phyloP scores from a whole-genome alignment of 2,329 filamentous ascomycete genomes.

The Alternaria ventricosa region DNA sequence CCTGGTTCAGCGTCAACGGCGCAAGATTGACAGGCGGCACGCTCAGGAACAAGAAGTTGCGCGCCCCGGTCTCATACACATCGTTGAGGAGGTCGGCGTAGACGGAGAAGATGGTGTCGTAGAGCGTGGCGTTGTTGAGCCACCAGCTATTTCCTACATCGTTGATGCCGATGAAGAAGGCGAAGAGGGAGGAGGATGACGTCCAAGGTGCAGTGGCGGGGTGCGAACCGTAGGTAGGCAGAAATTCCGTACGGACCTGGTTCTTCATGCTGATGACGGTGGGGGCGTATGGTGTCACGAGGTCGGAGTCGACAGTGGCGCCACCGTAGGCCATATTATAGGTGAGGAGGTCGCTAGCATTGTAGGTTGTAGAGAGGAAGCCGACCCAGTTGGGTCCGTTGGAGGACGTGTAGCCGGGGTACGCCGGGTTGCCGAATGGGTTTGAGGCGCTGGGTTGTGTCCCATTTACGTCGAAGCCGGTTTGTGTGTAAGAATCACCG shows the following conservation, averaged over 20 bases:
- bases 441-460: constrained; percentile 60
- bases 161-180: constrained; percentile 64
- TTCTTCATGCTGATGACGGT: constrained; percentile 60
- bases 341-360: constrained; percentile 54
- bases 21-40: constrained; percentile 59
- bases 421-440: constrained; percentile 67
- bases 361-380: constrained; percentile 48
- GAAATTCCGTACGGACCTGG: constrained; percentile 56
- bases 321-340: constrained; percentile 61
- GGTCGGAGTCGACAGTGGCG: constrained; percentile 50
- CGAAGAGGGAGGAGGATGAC: constrained; percentile 54
- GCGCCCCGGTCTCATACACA: constrained; percentile 54
- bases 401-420: constrained; percentile 51
- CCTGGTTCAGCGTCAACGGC: constrained; percentile 53
- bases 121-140: constrained; percentile 43
- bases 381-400: constrained; percentile 65
- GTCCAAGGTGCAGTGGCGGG: constrained; percentile 52
- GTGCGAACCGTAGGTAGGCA: constrained; percentile 50
- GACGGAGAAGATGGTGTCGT: constrained; percentile 46
- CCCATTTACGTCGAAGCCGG: constrained; percentile 62
- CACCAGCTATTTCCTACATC: constrained; percentile 61
- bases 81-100: constrained; percentile 48
- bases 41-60: constrained; percentile 59
- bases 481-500: constrained; percentile 67
- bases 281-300: constrained; percentile 57